These are phyloP conservation scores for Penicillium sp. DNA, from an alignment of 2,329 filamentous ascomycete genomes.

Conservation along the genomic window DNA sequence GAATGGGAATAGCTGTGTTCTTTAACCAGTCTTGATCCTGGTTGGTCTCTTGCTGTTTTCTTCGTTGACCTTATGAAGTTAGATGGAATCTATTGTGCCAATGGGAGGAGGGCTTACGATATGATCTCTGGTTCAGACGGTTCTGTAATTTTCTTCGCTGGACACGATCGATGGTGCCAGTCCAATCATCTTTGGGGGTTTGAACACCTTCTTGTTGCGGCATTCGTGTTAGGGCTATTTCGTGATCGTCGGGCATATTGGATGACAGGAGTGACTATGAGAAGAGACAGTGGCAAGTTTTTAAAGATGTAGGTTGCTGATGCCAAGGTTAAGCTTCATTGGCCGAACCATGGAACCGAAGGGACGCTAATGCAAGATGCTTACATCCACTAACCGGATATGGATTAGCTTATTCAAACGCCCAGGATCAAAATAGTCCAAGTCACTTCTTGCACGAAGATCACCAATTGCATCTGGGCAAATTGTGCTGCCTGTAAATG, in stretches of 20 bases:
- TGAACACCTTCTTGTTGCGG: slow-evolving; percentile 16
- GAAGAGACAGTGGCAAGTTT: background rate
- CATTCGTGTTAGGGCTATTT: slow-evolving; percentile 11
- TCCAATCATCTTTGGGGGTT: slow-evolving; percentile 16
- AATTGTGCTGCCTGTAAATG: no score
- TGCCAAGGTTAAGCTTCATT: background rate
- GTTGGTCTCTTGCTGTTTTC: background rate
- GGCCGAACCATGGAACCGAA: background rate
- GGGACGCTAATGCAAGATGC: slow-evolving; percentile 3
- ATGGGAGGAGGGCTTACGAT: slow-evolving; percentile 7
- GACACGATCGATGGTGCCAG: slow-evolving; percentile 3
- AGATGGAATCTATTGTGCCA: background rate
- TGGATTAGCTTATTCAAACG: background rate
- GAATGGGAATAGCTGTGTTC: background rate
- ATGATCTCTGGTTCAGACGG: slow-evolving; percentile 19
- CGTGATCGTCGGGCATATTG: background rate
- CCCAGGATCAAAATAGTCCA: background rate
- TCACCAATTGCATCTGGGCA: background rate
- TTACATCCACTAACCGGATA: background rate
- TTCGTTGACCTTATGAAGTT: background rate
- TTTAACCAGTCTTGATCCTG: background rate
- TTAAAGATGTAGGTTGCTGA: background rate
- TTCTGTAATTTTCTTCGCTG: slow-evolving; percentile 20
- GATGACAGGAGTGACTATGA: background rate
- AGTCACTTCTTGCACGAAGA: no score